Evolutionary conservation across 2,329 filamentous ascomycete genomes (phyloP).

Genomic region (Cladosporium oxysporum): DNA sequence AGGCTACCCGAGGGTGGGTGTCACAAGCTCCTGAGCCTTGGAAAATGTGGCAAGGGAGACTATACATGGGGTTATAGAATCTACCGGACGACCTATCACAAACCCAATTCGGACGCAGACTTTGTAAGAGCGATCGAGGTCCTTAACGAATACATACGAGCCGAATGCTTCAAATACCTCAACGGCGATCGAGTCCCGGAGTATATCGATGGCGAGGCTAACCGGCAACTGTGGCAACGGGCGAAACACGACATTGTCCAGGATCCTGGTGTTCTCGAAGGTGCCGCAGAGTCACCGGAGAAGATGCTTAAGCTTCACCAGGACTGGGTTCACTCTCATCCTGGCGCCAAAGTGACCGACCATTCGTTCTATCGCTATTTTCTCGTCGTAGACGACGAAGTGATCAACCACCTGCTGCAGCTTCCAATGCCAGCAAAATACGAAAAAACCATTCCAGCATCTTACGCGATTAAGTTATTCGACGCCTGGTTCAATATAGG

Average conservation of each 20-base stretch:
- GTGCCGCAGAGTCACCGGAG: not conserved
- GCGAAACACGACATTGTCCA: slow-evolving; percentile 1
- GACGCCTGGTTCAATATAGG: not conserved
- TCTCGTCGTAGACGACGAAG: slow-evolving; percentile 9
- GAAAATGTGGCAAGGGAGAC: not conserved
- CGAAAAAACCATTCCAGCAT: not conserved
- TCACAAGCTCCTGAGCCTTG: not conserved
- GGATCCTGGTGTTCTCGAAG: slow-evolving; percentile 1
- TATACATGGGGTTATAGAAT: slow-evolving; percentile 14
- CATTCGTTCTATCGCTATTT: slow-evolving; percentile 10
- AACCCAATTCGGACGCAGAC: not conserved
- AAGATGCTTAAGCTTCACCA: slow-evolving; percentile 1
- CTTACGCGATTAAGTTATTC: slow-evolving; percentile 6
- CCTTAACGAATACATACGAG: slow-evolving; percentile 4
- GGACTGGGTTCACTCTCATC: slow-evolving; percentile 9
- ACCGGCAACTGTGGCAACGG: slow-evolving; percentile 6
- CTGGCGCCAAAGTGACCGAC: not conserved
- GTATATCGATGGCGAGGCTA: slow-evolving; percentile 1
- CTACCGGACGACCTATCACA: slow-evolving; percentile 10
- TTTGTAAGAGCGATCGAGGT: slow-evolving; percentile 3
- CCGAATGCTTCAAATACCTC: slow-evolving; percentile 1
- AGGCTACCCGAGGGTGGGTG: slow-evolving; percentile 8
- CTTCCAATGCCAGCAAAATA: slow-evolving; percentile 9
- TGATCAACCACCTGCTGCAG: slow-evolving; percentile 5
- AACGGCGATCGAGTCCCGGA: not conserved